Evolutionary conservation across 768 basidiomycete genomes (phyloP), one percentile per base, ranked within the genome.

Genomic region (Fomitopsis pulvina): DNA sequence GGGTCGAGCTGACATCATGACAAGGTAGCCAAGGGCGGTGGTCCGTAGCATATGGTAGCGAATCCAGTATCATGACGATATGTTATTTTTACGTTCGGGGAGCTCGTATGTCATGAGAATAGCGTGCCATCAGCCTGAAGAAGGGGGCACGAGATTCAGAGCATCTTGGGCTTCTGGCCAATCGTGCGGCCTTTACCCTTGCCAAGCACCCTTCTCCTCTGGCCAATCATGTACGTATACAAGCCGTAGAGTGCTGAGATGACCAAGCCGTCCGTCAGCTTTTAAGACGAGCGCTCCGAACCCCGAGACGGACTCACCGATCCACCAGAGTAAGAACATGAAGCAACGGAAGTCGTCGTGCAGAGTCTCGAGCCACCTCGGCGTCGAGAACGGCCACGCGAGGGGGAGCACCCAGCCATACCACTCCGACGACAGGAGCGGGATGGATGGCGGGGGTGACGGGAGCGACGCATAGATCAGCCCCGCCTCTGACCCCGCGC

Each of bases 401-500:
- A 45, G 44, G 10, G 44, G 44, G 26, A 45, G 44, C 5, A 30
- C 27, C 44, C 44, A 45, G 25, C 44, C 44, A 20, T 45, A 45
- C 44, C 44, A 45, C 27, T 45, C 44, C 27, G 44, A 50, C 0
- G 48, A 47, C 24, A 51, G 44, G n/a, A 49, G 42, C 26, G 45
- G 76, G 30, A 62, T 75, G 47, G 71, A 55, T 9, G 70, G 71
- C 5, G 71, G 67, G 4, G 71, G 70, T 25, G 55, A 55, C 7
- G 88, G 87, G 27, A 96, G 76, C 4, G 90, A 87, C 1, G 83
- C 76, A 60, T 82, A 83, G 61, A 83, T 85, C 50, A 95, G 75
- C 63, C 85, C 79, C 0, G 92, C 93, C 67, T 99, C 96, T 21
- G 90, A 92, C 5, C 79, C 77, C 1, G 96, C 95, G 40, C 96